Evolutionary conservation across 176 grass and related monocot species (phyloP).

Genomic region (Saccharum officinarum): DNA sequence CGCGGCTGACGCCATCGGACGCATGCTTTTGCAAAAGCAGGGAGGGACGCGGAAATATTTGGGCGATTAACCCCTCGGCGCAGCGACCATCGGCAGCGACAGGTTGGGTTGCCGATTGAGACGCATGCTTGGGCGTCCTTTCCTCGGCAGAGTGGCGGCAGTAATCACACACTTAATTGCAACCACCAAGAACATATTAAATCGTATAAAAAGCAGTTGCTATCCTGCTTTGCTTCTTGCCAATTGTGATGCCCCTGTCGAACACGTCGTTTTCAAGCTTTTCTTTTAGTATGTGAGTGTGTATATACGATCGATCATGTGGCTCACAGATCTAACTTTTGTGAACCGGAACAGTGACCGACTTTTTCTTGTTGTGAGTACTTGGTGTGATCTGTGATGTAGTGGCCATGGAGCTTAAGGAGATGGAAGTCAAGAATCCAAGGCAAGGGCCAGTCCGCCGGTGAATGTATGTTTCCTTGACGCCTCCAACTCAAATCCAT

Average conservation of each 20-base stretch:
- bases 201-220: not conserved
- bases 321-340: slow-evolving; percentile 38
- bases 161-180: slow-evolving; percentile 30
- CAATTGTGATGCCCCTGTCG: slow-evolving; percentile 25
- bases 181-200: slow-evolving; percentile 28
- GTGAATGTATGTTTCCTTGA: not conserved
- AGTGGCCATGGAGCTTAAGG: not conserved
- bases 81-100: not conserved
- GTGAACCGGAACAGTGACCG: slow-evolving; percentile 14
- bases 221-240: slow-evolving; percentile 23
- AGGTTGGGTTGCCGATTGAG: not conserved
- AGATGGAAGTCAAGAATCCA: slow-evolving; percentile 14
- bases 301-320: slow-evolving; percentile 26
- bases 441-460: slow-evolving; percentile 10
- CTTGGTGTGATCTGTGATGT: not conserved
- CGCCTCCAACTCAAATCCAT: not conserved
- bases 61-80: not conserved
- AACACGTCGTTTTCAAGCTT: slow-evolving; percentile 29
- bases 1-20: slow-evolving; percentile 21
- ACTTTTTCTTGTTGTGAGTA: slow-evolving; percentile 11
- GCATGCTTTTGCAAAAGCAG: slow-evolving; percentile 25
- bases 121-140: slow-evolving; percentile 9
- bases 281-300: not conserved
- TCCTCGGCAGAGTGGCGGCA: slow-evolving; percentile 27
- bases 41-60: not conserved